These are phyloP conservation scores for Gloeopeniophorella convolvens DNA, from an alignment of 768 basidiomycete species.

Conservation along the genomic window DNA sequence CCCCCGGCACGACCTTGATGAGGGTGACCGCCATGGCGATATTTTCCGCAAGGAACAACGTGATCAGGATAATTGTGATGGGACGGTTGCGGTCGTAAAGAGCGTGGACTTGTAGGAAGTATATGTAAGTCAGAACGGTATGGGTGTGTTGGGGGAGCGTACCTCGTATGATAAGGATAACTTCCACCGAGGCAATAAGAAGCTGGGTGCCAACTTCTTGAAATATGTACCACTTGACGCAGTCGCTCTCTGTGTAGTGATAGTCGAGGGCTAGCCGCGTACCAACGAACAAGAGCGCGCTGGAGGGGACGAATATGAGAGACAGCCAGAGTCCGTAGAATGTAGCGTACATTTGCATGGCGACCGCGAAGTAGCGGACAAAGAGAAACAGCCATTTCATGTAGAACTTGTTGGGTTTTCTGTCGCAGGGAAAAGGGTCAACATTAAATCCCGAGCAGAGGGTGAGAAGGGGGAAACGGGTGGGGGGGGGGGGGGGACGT, in stretches of 20 bases:
- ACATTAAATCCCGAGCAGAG: too few species aligned
- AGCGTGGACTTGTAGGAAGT: conserved; percentile 13
- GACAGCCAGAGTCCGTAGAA: background rate
- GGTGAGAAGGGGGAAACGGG: background rate
- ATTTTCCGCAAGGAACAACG: conserved; percentile 14
- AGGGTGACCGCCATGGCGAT: conserved; percentile 13
- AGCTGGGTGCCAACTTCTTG: conserved; percentile 16
- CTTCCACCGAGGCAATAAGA: conserved; percentile 21
- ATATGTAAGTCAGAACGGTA: background rate
- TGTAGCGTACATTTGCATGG: conserved; percentile 13
- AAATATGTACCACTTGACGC: conserved; percentile 18
- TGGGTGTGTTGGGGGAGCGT: conserved; percentile 8
- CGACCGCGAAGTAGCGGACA: conserved; percentile 17
- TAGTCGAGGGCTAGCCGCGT: conserved; percentile 1
- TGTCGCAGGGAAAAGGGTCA: too few species aligned
- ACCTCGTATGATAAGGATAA: conserved; percentile 26
- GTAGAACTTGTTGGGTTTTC: conserved; percentile 20
- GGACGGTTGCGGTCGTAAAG: conserved; percentile 13
- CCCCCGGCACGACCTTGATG: conserved; percentile 4
- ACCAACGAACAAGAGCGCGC: conserved; percentile 16
- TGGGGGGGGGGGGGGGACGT: background rate
- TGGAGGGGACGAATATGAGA: background rate
- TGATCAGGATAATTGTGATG: conserved; percentile 3
- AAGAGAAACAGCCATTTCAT: conserved; percentile 28
- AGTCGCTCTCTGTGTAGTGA: conserved; percentile 20